Percentiles rank a stretch among this genome's conserved stretches.
Conservation (phyloP, 2,329 filamentous ascomycete genomes). For the Neofusicoccum kwambonambiense region DNA sequence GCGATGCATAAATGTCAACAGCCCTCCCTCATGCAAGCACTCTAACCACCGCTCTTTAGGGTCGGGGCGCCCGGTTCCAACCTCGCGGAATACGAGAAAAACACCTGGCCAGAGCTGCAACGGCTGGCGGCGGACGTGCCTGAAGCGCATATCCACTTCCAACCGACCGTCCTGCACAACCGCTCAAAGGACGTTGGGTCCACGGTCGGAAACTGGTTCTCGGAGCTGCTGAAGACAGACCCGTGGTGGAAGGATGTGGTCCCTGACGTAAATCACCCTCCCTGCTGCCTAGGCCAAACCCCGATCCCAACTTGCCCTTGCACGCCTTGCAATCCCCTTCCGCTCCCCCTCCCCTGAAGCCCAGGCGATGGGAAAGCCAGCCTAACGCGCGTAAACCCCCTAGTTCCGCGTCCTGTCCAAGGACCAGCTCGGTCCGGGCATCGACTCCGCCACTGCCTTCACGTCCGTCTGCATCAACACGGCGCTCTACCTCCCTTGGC, state of each 20-base stretch:
- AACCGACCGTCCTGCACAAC: constrained; percentile 58
- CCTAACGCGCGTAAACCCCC: not conserved
- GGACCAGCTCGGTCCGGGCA: constrained; percentile 57
- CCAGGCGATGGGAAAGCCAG: not conserved
- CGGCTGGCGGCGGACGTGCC: constrained; percentile 58
- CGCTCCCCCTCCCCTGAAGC: constrained; percentile 1
- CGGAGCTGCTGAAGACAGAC: constrained; percentile 63
- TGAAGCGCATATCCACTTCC: constrained; percentile 78
- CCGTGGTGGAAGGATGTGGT: constrained; percentile 74
- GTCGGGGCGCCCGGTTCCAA: constrained; percentile 42
- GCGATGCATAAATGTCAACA: not conserved
- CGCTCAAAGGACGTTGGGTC: constrained; percentile 63
- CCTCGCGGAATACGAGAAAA: constrained; percentile 41
- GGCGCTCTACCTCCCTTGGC: constrained; percentile 81
- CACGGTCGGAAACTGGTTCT: constrained; percentile 59
- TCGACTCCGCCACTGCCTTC: constrained; percentile 72
- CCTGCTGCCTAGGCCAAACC: constrained; percentile 25
- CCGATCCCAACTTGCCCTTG: not conserved
- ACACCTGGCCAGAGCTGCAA: constrained; percentile 47
- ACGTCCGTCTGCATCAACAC: constrained; percentile 91
- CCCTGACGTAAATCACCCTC: constrained; percentile 54
- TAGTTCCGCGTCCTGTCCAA: constrained; percentile 62
- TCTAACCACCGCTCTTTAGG: constrained; percentile 21
- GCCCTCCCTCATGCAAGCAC: not conserved
- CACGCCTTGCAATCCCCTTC: not conserved